Evolutionary conservation across 2,329 filamentous ascomycete genomes (phyloP), one percentile per base, ranked within the genome.

Genomic region (Huntiella savannae): DNA sequence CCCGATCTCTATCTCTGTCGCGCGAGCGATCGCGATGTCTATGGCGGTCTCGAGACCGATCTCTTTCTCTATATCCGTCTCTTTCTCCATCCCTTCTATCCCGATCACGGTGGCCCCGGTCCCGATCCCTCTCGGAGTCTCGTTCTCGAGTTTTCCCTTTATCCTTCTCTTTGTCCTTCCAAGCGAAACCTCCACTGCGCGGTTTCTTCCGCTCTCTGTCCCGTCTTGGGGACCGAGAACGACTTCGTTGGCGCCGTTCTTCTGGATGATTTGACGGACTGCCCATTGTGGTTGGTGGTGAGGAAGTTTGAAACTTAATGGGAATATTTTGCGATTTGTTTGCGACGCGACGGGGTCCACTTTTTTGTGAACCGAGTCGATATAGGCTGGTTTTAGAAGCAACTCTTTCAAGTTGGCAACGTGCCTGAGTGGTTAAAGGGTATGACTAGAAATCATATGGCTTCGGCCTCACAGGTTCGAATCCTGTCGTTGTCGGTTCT

Each of bases 91-190:
- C 46, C 12, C 47, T 46, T 35, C 49, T 51, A 50, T 48, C 50
- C 13, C 47, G 33, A 55, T 52, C 59, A 52, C 44, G 55, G 53
- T 49, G 60, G 4, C 40, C 35, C 16, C 28, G 15, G 6, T 40
- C 35, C 33, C 17, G 38, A 12, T 45, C 34, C 12, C 15, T 19
- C 11, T 32, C 19, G 15, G 35, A 13, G 32, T 11, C 16, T 34
- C 36, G 22, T 28, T 28, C 22, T 28, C 22, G 22, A 28, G 22
- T 28, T 10, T 28, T 28, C 8, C 22, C 22, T 28, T 28, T 28
- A 10, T 28, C 22, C 22, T 61, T 60, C 36, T 66, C 63, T 56
- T 68, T 68, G 48, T 70, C 68, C 54, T 74, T 75, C 62, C 66
- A 73, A 50, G 64, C 67, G 52, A 75, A 70, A 12, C 69, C 69